Conservation (phyloP, 2,329 filamentous ascomycete species). For the Verticillium nubilum region DNA sequence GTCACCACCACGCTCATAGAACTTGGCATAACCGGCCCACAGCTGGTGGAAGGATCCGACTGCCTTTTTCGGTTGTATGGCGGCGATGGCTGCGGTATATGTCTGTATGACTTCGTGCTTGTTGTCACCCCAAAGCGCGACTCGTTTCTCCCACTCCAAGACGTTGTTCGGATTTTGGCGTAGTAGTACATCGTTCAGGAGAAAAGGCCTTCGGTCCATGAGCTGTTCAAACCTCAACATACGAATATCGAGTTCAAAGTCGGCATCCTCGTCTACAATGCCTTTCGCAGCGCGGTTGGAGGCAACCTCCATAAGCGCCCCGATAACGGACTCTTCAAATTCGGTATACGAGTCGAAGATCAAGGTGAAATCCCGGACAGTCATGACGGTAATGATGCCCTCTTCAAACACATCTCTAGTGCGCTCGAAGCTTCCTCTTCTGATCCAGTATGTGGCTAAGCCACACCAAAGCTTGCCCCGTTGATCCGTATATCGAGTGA, state of each 20-base stretch:
- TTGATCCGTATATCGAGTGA: slow-evolving; percentile 86
- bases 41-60: slow-evolving; percentile 89
- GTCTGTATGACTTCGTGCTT: slow-evolving; percentile 86
- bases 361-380: slow-evolving; percentile 91
- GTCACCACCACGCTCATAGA: slow-evolving; percentile 87
- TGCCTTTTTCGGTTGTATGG: slow-evolving; percentile 91
- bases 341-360: slow-evolving; percentile 96
- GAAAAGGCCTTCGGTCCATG: slow-evolving; percentile 93
- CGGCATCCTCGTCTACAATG: slow-evolving; percentile 71
- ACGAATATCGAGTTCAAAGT: slow-evolving; percentile 90
- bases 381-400: slow-evolving; percentile 97
- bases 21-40: slow-evolving; percentile 95
- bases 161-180: slow-evolving; percentile 97
- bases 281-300: slow-evolving; percentile 75
- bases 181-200: slow-evolving; percentile 91
- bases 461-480: slow-evolving; percentile 93
- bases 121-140: slow-evolving; percentile 94
- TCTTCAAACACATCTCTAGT: slow-evolving; percentile 94
- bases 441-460: slow-evolving; percentile 94
- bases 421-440: slow-evolving; percentile 84
- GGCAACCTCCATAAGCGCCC: slow-evolving; percentile 83
- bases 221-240: slow-evolving; percentile 98
- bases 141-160: slow-evolving; percentile 92
- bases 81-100: slow-evolving; percentile 88
- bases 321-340: slow-evolving; percentile 94